Conservation (phyloP, 2,329 filamentous ascomycete genomes). For the Cordyceps militaris region DNA sequence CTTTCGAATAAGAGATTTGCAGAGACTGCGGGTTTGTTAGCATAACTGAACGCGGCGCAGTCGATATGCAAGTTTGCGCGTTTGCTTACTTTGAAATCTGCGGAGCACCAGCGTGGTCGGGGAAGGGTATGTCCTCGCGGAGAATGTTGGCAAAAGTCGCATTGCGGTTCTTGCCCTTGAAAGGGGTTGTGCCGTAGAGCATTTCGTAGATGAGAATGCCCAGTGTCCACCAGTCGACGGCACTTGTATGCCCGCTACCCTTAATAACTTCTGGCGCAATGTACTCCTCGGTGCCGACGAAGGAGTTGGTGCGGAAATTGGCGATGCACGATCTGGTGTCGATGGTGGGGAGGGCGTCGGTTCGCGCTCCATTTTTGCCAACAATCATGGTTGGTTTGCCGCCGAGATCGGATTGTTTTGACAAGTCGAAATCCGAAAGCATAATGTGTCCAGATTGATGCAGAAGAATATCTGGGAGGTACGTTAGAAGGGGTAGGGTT, state of each 20-base stretch:
- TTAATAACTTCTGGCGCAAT: conserved; percentile 99
- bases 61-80: background rate
- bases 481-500: conserved; percentile 2
- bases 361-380: conserved; percentile 78
- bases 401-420: conserved; percentile 92
- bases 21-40: conserved; percentile 55
- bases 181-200: conserved; percentile 96
- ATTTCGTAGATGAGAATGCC: conserved; percentile 98
- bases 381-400: conserved; percentile 98
- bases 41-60: conserved; percentile 12
- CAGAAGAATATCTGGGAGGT: conserved; percentile 72
- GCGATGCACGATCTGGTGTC: conserved; percentile 98
- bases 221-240: conserved; percentile 98
- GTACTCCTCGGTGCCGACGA: conserved; percentile 97
- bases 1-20: conserved; percentile 94
- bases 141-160: conserved; percentile 97
- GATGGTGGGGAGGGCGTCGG: conserved; percentile 85
- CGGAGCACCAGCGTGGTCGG: conserved; percentile 75
- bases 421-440: conserved; percentile 97
- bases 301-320: conserved; percentile 97
- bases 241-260: conserved; percentile 94
- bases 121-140: conserved; percentile 91
- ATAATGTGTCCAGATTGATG: conserved; percentile 99
- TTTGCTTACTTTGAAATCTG: conserved; percentile 80
- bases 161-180: conserved; percentile 98